Evolutionary conservation across 495 filamentous ascomycete species (phyloP), one percentile per base, ranked within the genome.

Genomic region (Venustampulla echinocandica): DNA sequence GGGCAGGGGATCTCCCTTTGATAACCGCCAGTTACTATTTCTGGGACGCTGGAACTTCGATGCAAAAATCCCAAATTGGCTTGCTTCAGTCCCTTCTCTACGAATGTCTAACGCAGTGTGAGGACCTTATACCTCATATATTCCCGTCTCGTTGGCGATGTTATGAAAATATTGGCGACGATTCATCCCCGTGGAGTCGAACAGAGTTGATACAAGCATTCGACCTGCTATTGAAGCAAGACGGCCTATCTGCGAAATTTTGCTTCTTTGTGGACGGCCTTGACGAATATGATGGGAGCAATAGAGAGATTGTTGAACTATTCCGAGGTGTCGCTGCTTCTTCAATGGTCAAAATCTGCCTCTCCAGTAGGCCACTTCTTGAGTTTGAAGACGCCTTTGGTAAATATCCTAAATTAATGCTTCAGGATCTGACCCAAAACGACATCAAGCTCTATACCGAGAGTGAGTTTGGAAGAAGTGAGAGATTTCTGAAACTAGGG

Each of bases 221-320:
- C 39, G 10, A 42, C 5, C 5, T 7, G 15, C 18, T 42, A 11
- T 13, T 23, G 18, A 42, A 66, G 65, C 0, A 54, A 61, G 2
- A 25, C 7, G 10, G 10, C 23, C 4, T 21, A 7, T 23, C 39
- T 25, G 30, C 33, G 2, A 56, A 27, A 36, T 45, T 74, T 14
- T 73, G 67, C 48, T 63, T 74, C 37, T 68, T 73, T 33, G 63
- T 75, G 22, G 73, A 74, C 46, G 69, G 67, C n/a, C n/a, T n/a
- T n/a, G n/a, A n/a, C n/a, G n/a, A n/a, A n/a, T n/a, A n/a, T n/a
- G n/a, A n/a, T n/a, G 67, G 56, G 1, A 34, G 49, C 28, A 47
- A 14, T 1, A 32, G 37, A 18, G 43, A 44, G 0, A 22, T 57
- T 11, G 23, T 42, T n/a, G 25, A 54, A 19, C 40, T 59, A 1